Conservation (phyloP, 768 basidiomycete genomes). For the Lentinula lateritia region DNA sequence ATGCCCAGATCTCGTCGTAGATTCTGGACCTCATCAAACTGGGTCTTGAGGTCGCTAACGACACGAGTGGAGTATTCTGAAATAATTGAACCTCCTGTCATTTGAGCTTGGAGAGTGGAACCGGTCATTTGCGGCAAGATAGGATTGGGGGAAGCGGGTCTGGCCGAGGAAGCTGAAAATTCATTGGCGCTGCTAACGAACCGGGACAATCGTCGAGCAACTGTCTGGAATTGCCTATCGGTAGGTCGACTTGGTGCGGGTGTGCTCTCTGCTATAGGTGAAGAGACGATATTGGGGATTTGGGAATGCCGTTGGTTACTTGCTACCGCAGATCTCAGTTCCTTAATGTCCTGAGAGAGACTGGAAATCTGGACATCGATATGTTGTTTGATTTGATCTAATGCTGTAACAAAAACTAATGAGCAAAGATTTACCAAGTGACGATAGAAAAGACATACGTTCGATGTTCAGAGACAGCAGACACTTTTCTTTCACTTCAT, state of each 20-base stretch:
- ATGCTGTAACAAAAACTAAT: conserved; percentile 44
- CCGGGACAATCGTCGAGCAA: conserved; percentile 70
- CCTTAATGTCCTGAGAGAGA: conserved; percentile 85
- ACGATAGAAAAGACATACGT: conserved; percentile 54
- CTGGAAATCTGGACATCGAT: conserved; percentile 87
- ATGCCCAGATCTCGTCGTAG: conserved; percentile 88
- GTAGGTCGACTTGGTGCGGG: conserved; percentile 63
- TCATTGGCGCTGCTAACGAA: conserved; percentile 41
- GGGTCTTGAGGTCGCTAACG: conserved; percentile 78
- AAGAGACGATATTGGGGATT: conserved; percentile 30
- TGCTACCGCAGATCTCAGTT: conserved; percentile 66
- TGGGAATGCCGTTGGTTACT: conserved; percentile 49
- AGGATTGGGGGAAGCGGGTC: conserved; percentile 15
- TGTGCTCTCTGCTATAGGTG: conserved; percentile 52
- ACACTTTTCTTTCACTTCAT: conserved; percentile 86
- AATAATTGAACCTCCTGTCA: conserved; percentile 68
- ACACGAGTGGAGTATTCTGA: conserved; percentile 72
- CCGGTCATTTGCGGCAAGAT: conserved; percentile 55
- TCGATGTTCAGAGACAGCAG: conserved; percentile 92
- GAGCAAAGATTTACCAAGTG: conserved; percentile 3
- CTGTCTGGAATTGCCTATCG: conserved; percentile 67
- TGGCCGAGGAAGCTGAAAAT: conserved; percentile 17
- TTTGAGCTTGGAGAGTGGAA: conserved; percentile 62
- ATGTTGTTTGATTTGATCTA: conserved; percentile 98
- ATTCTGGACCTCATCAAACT: conserved; percentile 93